phyloP scores from a whole-genome alignment of 305 asterid genomes.

The Ajuga reptans region DNA sequence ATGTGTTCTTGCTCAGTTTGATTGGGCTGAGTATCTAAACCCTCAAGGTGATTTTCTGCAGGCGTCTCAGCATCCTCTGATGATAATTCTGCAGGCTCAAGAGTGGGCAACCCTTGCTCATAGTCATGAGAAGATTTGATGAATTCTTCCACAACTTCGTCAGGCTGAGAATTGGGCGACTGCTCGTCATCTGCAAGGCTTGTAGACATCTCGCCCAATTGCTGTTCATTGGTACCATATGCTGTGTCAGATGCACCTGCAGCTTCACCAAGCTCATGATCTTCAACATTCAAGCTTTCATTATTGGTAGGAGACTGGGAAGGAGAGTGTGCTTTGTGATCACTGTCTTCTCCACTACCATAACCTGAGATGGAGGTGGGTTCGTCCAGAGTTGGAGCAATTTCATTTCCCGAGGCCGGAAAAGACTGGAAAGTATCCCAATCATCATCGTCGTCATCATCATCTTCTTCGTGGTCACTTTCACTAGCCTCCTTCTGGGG shows the following conservation, averaged over 20 bases:
- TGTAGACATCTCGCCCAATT: conserved; percentile 20
- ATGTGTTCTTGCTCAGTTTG: background rate
- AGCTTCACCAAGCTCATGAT: conserved; percentile 27
- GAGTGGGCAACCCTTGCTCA: conserved; percentile 18
- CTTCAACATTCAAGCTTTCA: conserved; percentile 22
- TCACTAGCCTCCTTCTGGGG: conserved; percentile 37
- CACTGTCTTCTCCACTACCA: conserved; percentile 18
- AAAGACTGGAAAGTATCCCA: conserved; percentile 99
- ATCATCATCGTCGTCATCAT: conserved; percentile 55
- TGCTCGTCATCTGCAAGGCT: conserved; percentile 16
- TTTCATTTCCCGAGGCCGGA: conserved; percentile 57
- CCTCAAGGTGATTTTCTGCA: conserved; percentile 19
- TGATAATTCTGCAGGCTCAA: conserved; percentile 24
- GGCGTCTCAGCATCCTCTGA: conserved; percentile 23
- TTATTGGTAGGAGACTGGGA: conserved; percentile 28
- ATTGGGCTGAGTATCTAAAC: background rate
- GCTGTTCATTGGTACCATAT: conserved; percentile 18
- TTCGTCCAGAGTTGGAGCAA: conserved; percentile 34
- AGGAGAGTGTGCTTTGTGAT: conserved; percentile 24
- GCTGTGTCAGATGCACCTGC: conserved; percentile 20
- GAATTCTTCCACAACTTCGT: background rate
- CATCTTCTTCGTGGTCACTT: conserved; percentile 40
- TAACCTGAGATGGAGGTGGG: conserved; percentile 25
- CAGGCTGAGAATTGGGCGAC: background rate
- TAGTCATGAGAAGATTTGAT: background rate